Evolutionary conservation across 164 flowering plant species (phyloP).

Genomic region (Magnolia changhungtana): DNA sequence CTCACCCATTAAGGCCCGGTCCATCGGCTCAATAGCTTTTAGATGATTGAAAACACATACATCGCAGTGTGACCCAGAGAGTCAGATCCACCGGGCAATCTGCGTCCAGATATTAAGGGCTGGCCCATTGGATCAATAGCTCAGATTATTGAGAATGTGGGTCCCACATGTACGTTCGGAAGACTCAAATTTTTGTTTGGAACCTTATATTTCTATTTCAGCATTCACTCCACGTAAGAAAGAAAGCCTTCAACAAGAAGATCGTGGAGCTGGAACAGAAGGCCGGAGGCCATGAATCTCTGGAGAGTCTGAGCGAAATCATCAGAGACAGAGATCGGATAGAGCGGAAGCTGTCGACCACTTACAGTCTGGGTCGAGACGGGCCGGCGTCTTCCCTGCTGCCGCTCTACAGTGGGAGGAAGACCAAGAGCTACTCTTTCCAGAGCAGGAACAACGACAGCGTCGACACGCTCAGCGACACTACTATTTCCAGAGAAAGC

Average conservation of each 20-base stretch:
- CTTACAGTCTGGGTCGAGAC: constrained; percentile 83
- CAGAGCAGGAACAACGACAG: constrained; percentile 49
- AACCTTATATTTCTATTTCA: constrained; percentile 18
- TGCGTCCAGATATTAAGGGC: neutral
- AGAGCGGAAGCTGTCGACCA: constrained; percentile 70
- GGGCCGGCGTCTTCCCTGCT: constrained; percentile 36
- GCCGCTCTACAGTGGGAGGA: constrained; percentile 40
- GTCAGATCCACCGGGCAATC: neutral
- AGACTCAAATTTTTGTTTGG: neutral
- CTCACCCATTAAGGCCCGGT: neutral
- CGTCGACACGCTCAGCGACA: constrained; percentile 49
- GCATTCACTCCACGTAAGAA: constrained; percentile 60
- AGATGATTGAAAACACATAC: neutral
- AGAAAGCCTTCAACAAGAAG: constrained; percentile 49
- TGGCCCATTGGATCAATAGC: neutral
- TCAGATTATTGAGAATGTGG: neutral
- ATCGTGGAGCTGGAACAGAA: constrained; percentile 62
- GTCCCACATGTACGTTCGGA: neutral
- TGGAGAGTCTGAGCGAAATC: constrained; percentile 45
- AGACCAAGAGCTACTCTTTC: constrained; percentile 55
- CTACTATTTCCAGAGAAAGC: constrained; percentile 19
- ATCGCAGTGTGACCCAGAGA: neutral
- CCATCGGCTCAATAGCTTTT: too few species aligned
- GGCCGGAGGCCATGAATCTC: constrained; percentile 37
- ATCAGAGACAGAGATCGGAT: constrained; percentile 54